Percentiles rank a stretch among this genome's conserved stretches.
These are phyloP conservation scores for Coniella lustricola DNA, from an alignment of 2,329 filamentous ascomycete genomes.

Conservation along the genomic window DNA sequence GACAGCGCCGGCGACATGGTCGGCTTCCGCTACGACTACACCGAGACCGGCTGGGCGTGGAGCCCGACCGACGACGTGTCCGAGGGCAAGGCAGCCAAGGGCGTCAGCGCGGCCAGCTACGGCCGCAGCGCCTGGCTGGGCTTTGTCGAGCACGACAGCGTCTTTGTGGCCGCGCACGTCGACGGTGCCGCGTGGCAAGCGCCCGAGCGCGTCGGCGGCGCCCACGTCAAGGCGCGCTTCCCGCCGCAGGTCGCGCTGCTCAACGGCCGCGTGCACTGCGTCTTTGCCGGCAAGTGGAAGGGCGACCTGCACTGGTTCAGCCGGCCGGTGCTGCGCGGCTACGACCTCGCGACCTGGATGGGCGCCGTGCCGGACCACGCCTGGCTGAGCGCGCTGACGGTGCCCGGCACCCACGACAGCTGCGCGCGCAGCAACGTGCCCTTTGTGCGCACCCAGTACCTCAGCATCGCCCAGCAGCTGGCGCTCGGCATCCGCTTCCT, in stretches of 20 bases:
- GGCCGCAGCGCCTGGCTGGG: conserved; percentile 11
- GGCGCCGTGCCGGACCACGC: conserved; percentile 46
- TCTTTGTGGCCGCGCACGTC: conserved; percentile 9
- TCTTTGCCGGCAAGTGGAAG: conserved; percentile 18
- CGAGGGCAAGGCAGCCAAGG: conserved; percentile 20
- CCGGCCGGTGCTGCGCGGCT: conserved; percentile 25
- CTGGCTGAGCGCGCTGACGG: conserved; percentile 56
- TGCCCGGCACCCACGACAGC: conserved; percentile 69
- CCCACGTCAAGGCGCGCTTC: conserved; percentile 1
- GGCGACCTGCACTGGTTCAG: conserved; percentile 30
- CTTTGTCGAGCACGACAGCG: conserved; percentile 9
- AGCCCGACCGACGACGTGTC: conserved; percentile 25
- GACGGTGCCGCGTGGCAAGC: conserved; percentile 3
- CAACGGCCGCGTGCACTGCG: conserved; percentile 13
- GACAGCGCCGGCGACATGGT: conserved; percentile 23
- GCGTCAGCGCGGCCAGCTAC: conserved; percentile 14
- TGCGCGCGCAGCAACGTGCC: conserved; percentile 34
- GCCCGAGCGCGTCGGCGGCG: conserved; percentile 7
- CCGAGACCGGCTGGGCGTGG: conserved; percentile 26
- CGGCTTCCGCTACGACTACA: conserved; percentile 25
- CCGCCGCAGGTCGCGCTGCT: conserved; percentile 13
- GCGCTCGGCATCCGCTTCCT: conserved; percentile 66
- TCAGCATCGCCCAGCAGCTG: conserved; percentile 56
- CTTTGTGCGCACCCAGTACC: conserved; percentile 66
- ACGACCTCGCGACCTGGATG: conserved; percentile 54